These are phyloP conservation scores for Paraphaeosphaeria sporulosa DNA, from an alignment of 2,329 filamentous ascomycete genomes.

Conservation along the genomic window DNA sequence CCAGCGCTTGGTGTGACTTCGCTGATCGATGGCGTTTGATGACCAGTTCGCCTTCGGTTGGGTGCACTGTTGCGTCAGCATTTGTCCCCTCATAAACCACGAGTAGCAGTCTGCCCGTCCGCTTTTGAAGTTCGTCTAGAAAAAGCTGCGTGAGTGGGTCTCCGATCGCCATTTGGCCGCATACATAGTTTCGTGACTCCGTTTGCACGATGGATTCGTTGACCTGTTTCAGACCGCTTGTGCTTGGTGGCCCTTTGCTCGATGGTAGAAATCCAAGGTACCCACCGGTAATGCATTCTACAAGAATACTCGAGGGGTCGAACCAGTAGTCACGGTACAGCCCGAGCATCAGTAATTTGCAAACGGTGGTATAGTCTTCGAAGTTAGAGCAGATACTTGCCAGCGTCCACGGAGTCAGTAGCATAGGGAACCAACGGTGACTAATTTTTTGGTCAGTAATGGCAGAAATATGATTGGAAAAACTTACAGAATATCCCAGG, in stretches of 20 bases:
- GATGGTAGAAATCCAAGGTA: constrained; percentile 39
- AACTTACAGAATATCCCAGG: constrained; percentile 41
- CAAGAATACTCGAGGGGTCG: constrained; percentile 25
- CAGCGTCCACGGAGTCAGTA: constrained; percentile 34
- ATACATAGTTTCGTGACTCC: constrained; percentile 36
- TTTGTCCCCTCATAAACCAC: constrained; percentile 40
- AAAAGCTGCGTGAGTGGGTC: constrained; percentile 29
- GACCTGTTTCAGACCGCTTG: constrained; percentile 12
- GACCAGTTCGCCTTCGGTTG: constrained; percentile 32
- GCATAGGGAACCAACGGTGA: constrained; percentile 37
- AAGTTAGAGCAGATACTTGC: constrained; percentile 41
- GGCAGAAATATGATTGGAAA: too few relatives aligned
- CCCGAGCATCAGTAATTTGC: constrained; percentile 35
- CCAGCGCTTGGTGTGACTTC: constrained; percentile 20
- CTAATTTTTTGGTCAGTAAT: constrained; percentile 15
- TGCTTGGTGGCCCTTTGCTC: constrained; percentile 25
- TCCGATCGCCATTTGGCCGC: constrained; percentile 40
- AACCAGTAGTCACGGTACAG: constrained; percentile 40
- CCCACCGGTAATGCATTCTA: constrained; percentile 31
- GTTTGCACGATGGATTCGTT: constrained; percentile 22
- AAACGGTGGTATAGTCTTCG: constrained; percentile 38
- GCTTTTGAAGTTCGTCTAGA: constrained; percentile 31
- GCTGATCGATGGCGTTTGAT: constrained; percentile 31
- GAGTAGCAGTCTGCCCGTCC: constrained; percentile 28
- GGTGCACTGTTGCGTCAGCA: constrained; percentile 35